These are phyloP conservation scores for Aechmea fasciata DNA, from an alignment of 176 grass and related monocot genomes.

Conservation along the genomic window DNA sequence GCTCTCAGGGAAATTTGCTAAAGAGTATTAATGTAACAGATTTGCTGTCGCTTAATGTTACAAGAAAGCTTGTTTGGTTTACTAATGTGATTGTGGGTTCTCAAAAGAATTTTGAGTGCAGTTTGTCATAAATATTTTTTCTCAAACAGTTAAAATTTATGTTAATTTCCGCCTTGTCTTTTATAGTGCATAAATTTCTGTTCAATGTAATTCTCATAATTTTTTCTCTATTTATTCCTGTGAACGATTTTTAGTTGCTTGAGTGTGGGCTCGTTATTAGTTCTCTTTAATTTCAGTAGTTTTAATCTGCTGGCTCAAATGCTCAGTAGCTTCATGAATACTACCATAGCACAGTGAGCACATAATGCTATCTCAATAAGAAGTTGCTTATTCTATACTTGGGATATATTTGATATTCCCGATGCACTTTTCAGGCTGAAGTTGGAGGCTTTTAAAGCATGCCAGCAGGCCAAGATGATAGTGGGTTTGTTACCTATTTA, in stretches of 20 bases:
- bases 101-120: not conserved
- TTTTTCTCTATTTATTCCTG: not conserved
- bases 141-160: not conserved
- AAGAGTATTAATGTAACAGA: no score
- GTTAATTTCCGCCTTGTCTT: not conserved
- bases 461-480: constrained; percentile 1
- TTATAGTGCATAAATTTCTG: not conserved
- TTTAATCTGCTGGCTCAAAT: not conserved
- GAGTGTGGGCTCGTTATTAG: not conserved
- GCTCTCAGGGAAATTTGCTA: no score
- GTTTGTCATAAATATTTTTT: not conserved
- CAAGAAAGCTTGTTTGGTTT: not conserved
- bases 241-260: not conserved
- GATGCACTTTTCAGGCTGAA: constrained; percentile 3
- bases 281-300: not conserved
- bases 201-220: not conserved
- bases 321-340: not conserved
- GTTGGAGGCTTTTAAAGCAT: not conserved
- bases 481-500: constrained; percentile 2
- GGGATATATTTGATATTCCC: constrained; percentile 4
- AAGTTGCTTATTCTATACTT: not conserved
- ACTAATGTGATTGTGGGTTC: not conserved
- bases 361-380: not conserved
- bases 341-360: not conserved
- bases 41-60: not conserved